These are phyloP conservation scores for Sarcodon aspratus DNA, from an alignment of 768 basidiomycete species.

Conservation along the genomic window DNA sequence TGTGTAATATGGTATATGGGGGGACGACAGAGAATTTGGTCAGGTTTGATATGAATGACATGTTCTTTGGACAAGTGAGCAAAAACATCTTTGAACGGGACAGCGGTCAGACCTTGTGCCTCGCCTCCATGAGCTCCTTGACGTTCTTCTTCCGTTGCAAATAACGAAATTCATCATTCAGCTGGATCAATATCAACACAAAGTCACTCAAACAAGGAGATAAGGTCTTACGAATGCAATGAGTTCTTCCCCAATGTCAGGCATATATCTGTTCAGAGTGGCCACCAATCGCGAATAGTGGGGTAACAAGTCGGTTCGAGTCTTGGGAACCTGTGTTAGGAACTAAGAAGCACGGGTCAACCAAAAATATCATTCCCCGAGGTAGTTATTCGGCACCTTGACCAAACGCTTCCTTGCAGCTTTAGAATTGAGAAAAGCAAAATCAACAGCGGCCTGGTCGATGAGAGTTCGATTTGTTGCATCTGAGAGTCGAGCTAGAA, in stretches of 20 bases:
- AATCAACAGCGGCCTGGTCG: conserved; percentile 92
- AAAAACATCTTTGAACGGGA: not conserved
- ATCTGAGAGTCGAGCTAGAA: conserved; percentile 86
- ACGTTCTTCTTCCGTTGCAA: conserved; percentile 91
- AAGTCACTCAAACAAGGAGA: not conserved
- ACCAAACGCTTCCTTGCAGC: conserved; percentile 86
- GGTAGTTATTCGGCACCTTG: conserved; percentile 38
- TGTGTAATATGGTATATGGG: conserved; percentile 83
- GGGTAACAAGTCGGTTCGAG: conserved; percentile 81
- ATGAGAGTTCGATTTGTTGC: conserved; percentile 85
- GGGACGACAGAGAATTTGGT: conserved; percentile 96
- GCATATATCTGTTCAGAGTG: conserved; percentile 85
- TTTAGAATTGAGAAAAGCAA: conserved; percentile 94
- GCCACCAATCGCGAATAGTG: conserved; percentile 89
- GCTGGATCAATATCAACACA: conserved; percentile 28
- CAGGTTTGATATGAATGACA: conserved; percentile 77
- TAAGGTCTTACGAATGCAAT: conserved; percentile 54
- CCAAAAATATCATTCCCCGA: not conserved
- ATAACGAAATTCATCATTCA: conserved; percentile 96
- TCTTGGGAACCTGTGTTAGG: conserved; percentile 75
- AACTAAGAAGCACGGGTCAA: conserved; percentile 34
- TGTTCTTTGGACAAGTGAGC: conserved; percentile 46
- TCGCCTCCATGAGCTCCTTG: conserved; percentile 76
- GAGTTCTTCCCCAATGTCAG: conserved; percentile 79
- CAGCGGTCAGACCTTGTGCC: conserved; percentile 53